Evolutionary conservation across 1,284 basidiomycete genomes (phyloP).

Genomic region (Fereydounia khargensis): DNA sequence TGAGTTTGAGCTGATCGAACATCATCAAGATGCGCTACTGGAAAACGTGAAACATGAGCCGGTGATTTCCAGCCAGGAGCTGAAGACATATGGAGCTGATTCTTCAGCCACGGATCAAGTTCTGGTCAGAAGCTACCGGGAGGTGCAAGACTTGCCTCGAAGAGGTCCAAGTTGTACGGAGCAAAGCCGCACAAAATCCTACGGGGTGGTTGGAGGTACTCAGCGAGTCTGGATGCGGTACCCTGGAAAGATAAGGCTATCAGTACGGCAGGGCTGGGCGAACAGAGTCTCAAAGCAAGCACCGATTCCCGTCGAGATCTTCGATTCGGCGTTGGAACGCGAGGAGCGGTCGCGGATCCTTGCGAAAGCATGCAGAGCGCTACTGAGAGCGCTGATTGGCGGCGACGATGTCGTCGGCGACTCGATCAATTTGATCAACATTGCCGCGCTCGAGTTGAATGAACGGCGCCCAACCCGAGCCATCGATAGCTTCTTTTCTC

Average conservation of each 20-base stretch:
- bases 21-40: conserved; percentile 1
- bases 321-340: conserved; percentile 16
- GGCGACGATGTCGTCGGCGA: conserved; percentile 30
- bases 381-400: conserved; percentile 23
- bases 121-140: not conserved
- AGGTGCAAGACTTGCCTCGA: not conserved
- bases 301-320: conserved; percentile 45
- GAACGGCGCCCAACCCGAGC: conserved; percentile 20
- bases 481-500: conserved; percentile 29
- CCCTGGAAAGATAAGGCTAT: conserved; percentile 36
- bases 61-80: not conserved
- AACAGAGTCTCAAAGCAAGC: conserved; percentile 35
- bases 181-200: too few species aligned
- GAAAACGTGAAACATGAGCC: not conserved
- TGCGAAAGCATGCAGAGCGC: conserved; percentile 14
- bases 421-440: conserved; percentile 44
- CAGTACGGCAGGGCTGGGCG: conserved; percentile 31
- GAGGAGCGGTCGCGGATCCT: conserved; percentile 12
- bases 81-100: not conserved
- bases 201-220: too few species aligned
- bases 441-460: conserved; percentile 41
- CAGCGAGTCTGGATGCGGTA: conserved; percentile 51
- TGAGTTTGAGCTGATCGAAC: conserved; percentile 42
- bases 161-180: too few species aligned
- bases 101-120: not conserved